Conservation (phyloP, 768 basidiomycete genomes). For the Cubamyces sp. region DNA sequence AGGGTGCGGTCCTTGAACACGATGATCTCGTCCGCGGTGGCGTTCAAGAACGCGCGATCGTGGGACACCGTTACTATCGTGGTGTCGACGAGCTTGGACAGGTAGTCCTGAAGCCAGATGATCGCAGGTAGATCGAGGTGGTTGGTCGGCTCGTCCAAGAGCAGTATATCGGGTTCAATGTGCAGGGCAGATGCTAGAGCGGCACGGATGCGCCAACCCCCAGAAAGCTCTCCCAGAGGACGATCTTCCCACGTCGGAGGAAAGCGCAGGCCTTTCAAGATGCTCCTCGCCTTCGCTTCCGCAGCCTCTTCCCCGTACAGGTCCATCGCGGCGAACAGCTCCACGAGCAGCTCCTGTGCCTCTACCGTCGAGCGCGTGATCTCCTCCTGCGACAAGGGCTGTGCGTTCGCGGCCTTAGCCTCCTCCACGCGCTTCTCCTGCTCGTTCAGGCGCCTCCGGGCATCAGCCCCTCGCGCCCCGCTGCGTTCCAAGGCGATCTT, state of each 20-base stretch:
- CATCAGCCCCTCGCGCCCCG: slow-evolving; percentile 26
- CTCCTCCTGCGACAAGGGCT: slow-evolving; percentile 6
- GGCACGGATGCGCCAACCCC: slow-evolving; percentile 21
- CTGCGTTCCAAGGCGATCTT: slow-evolving; percentile 28
- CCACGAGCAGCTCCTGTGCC: slow-evolving; percentile 27
- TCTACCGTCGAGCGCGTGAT: slow-evolving; percentile 10
- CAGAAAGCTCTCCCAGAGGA: slow-evolving; percentile 22
- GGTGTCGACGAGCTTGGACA: slow-evolving; percentile 19
- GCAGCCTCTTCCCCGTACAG: slow-evolving; percentile 51
- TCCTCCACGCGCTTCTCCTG: slow-evolving; percentile 25
- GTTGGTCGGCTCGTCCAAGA: slow-evolving; percentile 95
- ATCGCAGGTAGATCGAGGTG: slow-evolving; percentile 98
- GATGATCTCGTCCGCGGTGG: slow-evolving; percentile 29
- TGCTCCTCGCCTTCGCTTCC: slow-evolving; percentile 88
- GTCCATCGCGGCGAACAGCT: slow-evolving; percentile 28
- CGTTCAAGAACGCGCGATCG: slow-evolving; percentile 32
- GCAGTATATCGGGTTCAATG: slow-evolving; percentile 89
- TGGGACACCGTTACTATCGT: slow-evolving; percentile 30
- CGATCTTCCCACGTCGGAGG: slow-evolving; percentile 14
- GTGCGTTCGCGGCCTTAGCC: slow-evolving; percentile 14
- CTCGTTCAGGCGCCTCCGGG: slow-evolving; percentile 23
- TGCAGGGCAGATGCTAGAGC: slow-evolving; percentile 80
- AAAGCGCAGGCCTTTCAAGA: slow-evolving; percentile 24
- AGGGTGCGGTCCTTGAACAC: slow-evolving; percentile 27
- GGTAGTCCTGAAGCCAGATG: slow-evolving; percentile 28